Evolutionary conservation across 768 basidiomycete genomes (phyloP), one percentile per base, ranked within the genome.

Genomic region (Termitomyces sp.): DNA sequence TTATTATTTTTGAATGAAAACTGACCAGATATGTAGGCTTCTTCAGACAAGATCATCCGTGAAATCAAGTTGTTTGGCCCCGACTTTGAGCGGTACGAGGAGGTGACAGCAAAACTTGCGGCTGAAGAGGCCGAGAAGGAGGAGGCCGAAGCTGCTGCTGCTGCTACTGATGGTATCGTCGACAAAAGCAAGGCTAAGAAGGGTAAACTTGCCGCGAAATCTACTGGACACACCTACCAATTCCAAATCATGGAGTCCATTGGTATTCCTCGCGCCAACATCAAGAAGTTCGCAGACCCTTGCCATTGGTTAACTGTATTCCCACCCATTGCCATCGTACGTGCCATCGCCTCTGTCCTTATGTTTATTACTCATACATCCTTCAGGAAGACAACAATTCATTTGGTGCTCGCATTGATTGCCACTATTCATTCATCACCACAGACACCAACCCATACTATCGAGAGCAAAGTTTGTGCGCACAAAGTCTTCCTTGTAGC

Each of bases 171-270:
- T n/a, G 73, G 78, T n/a, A 73, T 73, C 30, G 73, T 74, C 34
- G 75, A 84, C 67, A 84, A 83, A 58, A 80, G 82, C 51, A 98
- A 97, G 70, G 94, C 85, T 2, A 97, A 94, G 72, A 99, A 99
- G 77, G 95, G 95, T 51, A 99, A 99, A 72, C 75, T 98, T 16
- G 82, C 84, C 16, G 93, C 93, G 18, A 98, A 99, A 75, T 86
- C 91, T 0, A 96, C 96, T 2, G 97, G 96, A 2, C 79, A 92
- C 60, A 88, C 88, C 32, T 98, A 98, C 74, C 97, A 99, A 70
- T 99, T 98, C 82, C 97, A 98, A 79, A 98, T 98, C 71, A 89
- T 98, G 88, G 89, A 95, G 68, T 90, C 93, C 40, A 92, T 97
- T 64, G 87, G 91, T 50, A 87, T 98, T 6, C 92, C 95, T 13